These are phyloP conservation scores for Exophiala spinifera DNA, from an alignment of 2,329 filamentous ascomycete genomes.

Conservation along the genomic window DNA sequence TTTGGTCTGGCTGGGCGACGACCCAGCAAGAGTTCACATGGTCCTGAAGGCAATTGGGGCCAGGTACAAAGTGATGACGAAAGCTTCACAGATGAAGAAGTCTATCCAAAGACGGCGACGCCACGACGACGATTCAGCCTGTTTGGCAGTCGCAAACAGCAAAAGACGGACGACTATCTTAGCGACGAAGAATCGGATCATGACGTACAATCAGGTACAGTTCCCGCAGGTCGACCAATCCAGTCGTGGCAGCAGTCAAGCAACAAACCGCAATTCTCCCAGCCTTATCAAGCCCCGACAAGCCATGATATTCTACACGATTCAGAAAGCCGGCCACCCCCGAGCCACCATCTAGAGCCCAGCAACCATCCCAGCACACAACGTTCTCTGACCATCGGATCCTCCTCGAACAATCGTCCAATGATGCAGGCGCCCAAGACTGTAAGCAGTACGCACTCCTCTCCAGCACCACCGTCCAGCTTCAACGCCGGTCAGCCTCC, in stretches of 20 bases:
- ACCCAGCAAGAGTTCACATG: conserved; percentile 22
- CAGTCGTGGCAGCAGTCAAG: conserved; percentile 1
- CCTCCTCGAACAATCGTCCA: not conserved
- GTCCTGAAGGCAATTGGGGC: conserved; percentile 31
- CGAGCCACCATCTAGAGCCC: conserved; percentile 17
- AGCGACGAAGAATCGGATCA: conserved; percentile 21
- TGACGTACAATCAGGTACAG: conserved; percentile 7
- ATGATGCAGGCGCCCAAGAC: not conserved
- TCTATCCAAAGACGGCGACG: conserved; percentile 8
- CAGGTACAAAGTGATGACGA: conserved; percentile 30
- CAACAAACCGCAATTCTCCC: not conserved
- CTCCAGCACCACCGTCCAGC: conserved; percentile 2
- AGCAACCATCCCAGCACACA: conserved; percentile 10
- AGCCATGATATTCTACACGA: conserved; percentile 25
- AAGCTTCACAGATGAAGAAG: conserved; percentile 23
- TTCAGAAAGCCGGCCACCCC: conserved; percentile 17
- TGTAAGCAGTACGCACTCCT: conserved; percentile 4
- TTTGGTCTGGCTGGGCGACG: conserved; percentile 24
- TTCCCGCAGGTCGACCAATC: not conserved
- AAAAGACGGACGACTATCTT: conserved; percentile 16
- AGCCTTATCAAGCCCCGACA: conserved; percentile 7
- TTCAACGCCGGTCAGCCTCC: not conserved
- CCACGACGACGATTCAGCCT: conserved; percentile 25
- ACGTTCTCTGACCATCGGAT: conserved; percentile 20
- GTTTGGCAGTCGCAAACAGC: conserved; percentile 25